These are phyloP conservation scores for Golovinomyces cichoracearum DNA, from an alignment of 2,329 filamentous ascomycete species.

Conservation along the genomic window DNA sequence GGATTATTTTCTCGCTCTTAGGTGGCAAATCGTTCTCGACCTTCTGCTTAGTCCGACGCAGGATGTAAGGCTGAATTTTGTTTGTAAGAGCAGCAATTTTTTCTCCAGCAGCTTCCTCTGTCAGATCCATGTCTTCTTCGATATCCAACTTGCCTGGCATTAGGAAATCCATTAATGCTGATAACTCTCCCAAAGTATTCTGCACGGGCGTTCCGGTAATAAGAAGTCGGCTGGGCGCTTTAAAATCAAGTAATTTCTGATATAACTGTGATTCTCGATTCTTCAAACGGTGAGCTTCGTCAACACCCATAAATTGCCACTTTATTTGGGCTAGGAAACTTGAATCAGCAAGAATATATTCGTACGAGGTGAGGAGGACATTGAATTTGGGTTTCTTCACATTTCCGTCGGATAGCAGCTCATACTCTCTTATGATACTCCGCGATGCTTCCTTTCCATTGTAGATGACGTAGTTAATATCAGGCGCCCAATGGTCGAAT, in stretches of 20 bases:
- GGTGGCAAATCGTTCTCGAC: slow-evolving; percentile 90
- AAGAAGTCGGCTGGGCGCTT: slow-evolving; percentile 62
- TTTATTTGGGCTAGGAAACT: slow-evolving; percentile 70
- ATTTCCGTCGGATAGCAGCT: slow-evolving; percentile 67
- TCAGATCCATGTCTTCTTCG: slow-evolving; percentile 73
- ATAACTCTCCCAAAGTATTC: slow-evolving; percentile 81
- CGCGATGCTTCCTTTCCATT: slow-evolving; percentile 71
- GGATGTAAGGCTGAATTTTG: slow-evolving; percentile 76
- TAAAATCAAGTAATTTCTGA: slow-evolving; percentile 58
- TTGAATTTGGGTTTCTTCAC: slow-evolving; percentile 84
- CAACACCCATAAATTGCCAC: slow-evolving; percentile 90
- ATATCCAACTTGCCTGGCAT: slow-evolving; percentile 86
- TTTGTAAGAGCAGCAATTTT: slow-evolving; percentile 70
- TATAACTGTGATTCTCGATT: slow-evolving; percentile 91
- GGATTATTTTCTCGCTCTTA: slow-evolving; percentile 97
- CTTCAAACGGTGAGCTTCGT: slow-evolving; percentile 90
- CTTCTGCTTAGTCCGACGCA: slow-evolving; percentile 87
- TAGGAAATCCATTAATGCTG: slow-evolving; percentile 80
- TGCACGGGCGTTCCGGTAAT: slow-evolving; percentile 96
- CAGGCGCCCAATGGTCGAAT: slow-evolving; percentile 86
- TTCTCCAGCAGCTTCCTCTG: slow-evolving; percentile 52
- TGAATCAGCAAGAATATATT: slow-evolving; percentile 74
- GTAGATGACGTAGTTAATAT: slow-evolving; percentile 92
- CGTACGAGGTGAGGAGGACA: slow-evolving; percentile 89
- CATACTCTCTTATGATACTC: slow-evolving; percentile 67